Evolutionary conservation across 75 land plant genomes (phyloP), one percentile per base, ranked within the genome.

Genomic region (Pseudotsuga menziesii): DNA sequence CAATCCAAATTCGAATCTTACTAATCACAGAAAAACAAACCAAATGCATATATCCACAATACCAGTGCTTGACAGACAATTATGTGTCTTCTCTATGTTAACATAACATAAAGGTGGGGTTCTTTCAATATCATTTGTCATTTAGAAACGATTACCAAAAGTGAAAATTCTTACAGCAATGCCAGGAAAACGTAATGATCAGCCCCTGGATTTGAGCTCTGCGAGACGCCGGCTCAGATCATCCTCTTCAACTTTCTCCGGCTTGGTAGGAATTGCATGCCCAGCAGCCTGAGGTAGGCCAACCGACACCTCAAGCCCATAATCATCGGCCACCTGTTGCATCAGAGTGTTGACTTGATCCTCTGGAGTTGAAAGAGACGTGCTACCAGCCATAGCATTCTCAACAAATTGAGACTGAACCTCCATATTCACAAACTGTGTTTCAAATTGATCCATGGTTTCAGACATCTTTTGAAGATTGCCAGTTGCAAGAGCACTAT

Each of bases 401-500:
- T 84, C 86, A 39, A 84, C 86, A 72, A 84, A 84, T 71, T 60
- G 63, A 2, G 86, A 83, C 61, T 84, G 86, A 48, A 84, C 86
- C 71, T 84, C 86, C 86, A 84, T 83, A 41, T 83, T 83, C 27
- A 84, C 86, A 52, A 84, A 84, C 20, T 75, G 58, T 71, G 59
- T 73, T 82, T 84, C 86, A 23, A 84, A 84, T 36, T 73, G 85
- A 56, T 84, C 86, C 86, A 84, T 84, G 22, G 86, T 84, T 15
- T 78, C 79, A 17, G 86, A 84, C 56, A 84, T 84, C 77, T 84
- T 92, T 84, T 92, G 90, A 71, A 93, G 75, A 72, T 93, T 92
- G 13, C 88, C 89, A 17, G 89, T 80, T 5, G 88, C 80, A 12
- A 93, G 84, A 6, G 95, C 63, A 9, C 87, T 82, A 23, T 92